Evolutionary conservation across 331 rosid species (phyloP).

Genomic region (Cydonia oblonga): DNA sequence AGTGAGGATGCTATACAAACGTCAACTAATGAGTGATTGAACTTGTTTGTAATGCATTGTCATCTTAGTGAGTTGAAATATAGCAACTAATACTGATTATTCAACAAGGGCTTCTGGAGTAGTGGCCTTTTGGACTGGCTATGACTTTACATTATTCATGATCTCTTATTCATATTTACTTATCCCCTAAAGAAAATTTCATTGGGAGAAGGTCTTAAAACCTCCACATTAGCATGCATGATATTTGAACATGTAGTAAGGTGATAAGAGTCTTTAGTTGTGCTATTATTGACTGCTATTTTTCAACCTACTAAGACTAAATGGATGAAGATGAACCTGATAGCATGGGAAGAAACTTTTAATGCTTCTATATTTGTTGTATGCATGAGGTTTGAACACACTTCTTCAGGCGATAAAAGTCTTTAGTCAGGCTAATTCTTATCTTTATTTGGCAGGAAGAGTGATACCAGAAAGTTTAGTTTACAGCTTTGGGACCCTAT

Average conservation of each 20-base stretch:
- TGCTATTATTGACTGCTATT: neutral
- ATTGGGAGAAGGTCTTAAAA: too few species aligned
- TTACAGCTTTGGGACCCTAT: conserved; percentile 80
- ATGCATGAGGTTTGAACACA: neutral
- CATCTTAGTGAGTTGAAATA: too few species aligned
- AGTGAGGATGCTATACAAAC: neutral
- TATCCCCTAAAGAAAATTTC: neutral
- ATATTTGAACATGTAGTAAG: too few species aligned
- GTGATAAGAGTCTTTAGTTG: neutral
- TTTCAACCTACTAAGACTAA: neutral
- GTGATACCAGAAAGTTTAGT: conserved; percentile 76
- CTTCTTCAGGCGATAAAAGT: neutral
- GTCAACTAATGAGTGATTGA: neutral
- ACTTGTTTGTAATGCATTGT: too few species aligned
- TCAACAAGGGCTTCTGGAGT: too few species aligned
- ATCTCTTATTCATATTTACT: neutral
- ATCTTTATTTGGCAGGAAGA: conserved; percentile 55
- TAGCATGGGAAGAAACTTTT: neutral
- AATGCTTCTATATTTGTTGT: too few species aligned
- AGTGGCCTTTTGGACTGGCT: too few species aligned
- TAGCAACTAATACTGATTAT: too few species aligned
- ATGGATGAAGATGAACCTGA: neutral
- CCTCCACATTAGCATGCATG: too few species aligned
- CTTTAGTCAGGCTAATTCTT: neutral
- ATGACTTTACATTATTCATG: too few species aligned